Evolutionary conservation across 257 asterid species (phyloP).

Genomic region (Catharanthus roseus): DNA sequence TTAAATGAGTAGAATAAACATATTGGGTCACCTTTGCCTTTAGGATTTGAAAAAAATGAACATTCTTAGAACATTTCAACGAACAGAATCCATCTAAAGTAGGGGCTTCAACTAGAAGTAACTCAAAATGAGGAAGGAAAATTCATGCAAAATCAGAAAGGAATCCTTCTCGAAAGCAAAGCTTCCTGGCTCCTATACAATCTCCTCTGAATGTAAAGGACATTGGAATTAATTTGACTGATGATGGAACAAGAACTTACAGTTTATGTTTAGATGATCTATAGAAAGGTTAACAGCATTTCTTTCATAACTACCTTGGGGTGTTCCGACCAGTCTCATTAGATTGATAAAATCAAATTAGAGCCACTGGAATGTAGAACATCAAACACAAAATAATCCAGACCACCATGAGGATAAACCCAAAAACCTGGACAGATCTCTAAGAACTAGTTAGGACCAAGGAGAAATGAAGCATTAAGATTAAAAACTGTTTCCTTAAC

Average conservation of each 20-base stretch:
- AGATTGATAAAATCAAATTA: not conserved
- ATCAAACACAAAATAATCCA: not conserved
- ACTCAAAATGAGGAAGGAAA: not conserved
- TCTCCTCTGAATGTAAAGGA: too few relatives aligned
- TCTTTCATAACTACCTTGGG: not conserved
- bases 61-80: not conserved
- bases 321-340: not conserved
- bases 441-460: not conserved
- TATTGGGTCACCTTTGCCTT: not conserved
- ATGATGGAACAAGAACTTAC: too few relatives aligned
- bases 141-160: not conserved
- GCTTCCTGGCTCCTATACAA: not conserved
- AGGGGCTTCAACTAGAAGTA: not conserved
- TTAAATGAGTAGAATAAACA: conserved; percentile 10
- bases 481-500: not conserved
- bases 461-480: not conserved
- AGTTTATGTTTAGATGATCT: not conserved
- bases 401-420: not conserved
- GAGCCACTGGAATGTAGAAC: not conserved
- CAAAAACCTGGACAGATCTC: not conserved
- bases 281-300: not conserved
- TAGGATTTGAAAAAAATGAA: not conserved
- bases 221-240: too few relatives aligned
- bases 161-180: not conserved
- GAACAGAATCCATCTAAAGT: not conserved